These are phyloP conservation scores for Magnolia changhungtana DNA, from an alignment of 164 flowering plant species.

Conservation along the genomic window DNA sequence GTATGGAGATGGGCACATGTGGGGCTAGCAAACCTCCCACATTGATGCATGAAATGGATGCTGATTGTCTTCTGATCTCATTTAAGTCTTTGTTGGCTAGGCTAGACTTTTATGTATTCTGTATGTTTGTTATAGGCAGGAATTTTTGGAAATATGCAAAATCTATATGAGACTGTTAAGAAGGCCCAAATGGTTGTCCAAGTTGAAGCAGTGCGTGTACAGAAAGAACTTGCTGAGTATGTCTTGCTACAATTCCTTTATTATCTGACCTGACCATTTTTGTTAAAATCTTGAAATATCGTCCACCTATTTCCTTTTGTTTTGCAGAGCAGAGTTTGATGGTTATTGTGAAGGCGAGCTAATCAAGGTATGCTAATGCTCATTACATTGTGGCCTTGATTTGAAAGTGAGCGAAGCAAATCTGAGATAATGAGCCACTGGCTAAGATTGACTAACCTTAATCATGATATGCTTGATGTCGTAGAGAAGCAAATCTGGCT, in stretches of 20 bases:
- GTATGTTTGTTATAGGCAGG: conserved; percentile 57
- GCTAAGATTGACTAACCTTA: not conserved
- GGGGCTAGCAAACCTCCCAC: not conserved
- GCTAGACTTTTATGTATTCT: conserved; percentile 3
- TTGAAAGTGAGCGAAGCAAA: not conserved
- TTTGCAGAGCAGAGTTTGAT: conserved; percentile 86
- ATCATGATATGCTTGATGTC: not conserved
- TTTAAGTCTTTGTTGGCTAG: not conserved
- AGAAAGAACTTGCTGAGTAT: conserved; percentile 76
- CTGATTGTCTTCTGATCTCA: too few species aligned
- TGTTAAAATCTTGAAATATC: not conserved
- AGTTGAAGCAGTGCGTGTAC: conserved; percentile 93
- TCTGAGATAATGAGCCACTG: not conserved
- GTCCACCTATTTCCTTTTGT: conserved; percentile 6
- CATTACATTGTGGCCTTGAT: not conserved
- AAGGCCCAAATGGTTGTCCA: conserved; percentile 94
- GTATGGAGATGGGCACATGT: not conserved
- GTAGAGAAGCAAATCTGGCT: too few species aligned
- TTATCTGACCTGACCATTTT: not conserved
- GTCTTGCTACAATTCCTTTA: conserved; percentile 33
- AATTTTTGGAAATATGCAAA: conserved; percentile 83
- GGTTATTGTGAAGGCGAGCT: conserved; percentile 96
- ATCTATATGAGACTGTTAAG: too few species aligned
- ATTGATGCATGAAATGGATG: not conserved
- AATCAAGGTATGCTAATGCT: conserved; percentile 50